phyloP scores from a whole-genome alignment of 805 yeast genomes.

The Yarrowia hollandica region DNA sequence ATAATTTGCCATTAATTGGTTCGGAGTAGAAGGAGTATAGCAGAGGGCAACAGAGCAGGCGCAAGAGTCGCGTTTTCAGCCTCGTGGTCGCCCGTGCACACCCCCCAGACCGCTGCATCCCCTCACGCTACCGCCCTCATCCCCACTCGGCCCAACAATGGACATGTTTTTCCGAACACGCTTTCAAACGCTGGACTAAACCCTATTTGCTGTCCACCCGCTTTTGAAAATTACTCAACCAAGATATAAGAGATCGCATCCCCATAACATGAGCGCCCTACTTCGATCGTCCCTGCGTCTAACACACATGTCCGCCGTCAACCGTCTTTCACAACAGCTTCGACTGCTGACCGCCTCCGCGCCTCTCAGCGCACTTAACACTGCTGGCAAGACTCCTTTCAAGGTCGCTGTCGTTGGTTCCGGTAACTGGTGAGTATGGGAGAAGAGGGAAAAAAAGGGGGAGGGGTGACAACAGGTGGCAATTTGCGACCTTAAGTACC shows the following conservation, averaged over 20 bases:
- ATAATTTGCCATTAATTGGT: too few relatives aligned
- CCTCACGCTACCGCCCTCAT: not conserved
- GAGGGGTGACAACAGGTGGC: too few relatives aligned
- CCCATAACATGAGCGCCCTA: conserved; percentile 25
- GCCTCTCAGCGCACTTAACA: conserved; percentile 7
- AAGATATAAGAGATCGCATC: conserved; percentile 22
- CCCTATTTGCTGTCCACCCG: not conserved
- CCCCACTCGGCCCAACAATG: conserved; percentile 1
- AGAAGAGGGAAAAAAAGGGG: too few relatives aligned
- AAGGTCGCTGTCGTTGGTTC: conserved; percentile 83
- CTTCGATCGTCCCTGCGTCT: conserved; percentile 18
- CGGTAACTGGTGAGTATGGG: conserved; percentile 75
- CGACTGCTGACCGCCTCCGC: conserved; percentile 22
- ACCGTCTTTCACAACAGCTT: conserved; percentile 24
- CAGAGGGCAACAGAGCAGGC: too few relatives aligned
- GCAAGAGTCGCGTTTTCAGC: too few relatives aligned
- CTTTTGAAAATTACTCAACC: conserved; percentile 18
- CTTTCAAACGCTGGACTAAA: conserved; percentile 20
- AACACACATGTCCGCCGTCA: conserved; percentile 26
- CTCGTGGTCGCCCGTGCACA: too few relatives aligned
- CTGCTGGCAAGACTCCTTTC: conserved; percentile 43
- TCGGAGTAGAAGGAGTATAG: too few relatives aligned
- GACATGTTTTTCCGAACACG: conserved; percentile 20
- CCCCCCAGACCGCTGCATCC: not conserved
- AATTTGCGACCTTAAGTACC: too few relatives aligned